phyloP scores from a whole-genome alignment of 768 basidiomycete species.

The Chalciporus sphaerocephalus region DNA sequence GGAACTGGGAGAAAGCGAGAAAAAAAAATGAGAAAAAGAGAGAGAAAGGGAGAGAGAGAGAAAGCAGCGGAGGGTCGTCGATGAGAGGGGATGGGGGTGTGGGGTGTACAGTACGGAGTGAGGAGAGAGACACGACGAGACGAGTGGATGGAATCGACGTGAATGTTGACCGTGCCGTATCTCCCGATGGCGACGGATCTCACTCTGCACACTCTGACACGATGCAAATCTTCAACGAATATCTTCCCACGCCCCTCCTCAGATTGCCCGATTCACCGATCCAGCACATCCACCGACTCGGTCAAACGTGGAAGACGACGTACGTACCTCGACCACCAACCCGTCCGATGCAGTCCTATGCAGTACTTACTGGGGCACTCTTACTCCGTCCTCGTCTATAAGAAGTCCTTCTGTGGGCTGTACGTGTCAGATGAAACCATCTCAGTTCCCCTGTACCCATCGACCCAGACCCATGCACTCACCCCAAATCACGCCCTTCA shows the following conservation, averaged over 20 bases:
- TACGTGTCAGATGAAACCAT: conserved; percentile 9
- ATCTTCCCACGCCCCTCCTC: conserved; percentile 26
- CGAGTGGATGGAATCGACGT: conserved; percentile 18
- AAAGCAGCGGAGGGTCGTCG: conserved; percentile 7
- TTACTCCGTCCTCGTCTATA: conserved; percentile 11
- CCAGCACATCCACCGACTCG: conserved; percentile 3
- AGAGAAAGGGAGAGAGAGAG: conserved; percentile 30
- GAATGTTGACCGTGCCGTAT: conserved; percentile 48
- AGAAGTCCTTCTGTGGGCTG: conserved; percentile 21
- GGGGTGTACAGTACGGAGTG: too few species aligned
- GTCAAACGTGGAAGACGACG: conserved; percentile 6
- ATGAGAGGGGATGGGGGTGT: too few species aligned
- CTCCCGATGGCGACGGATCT: conserved; percentile 65
- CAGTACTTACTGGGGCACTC: not conserved
- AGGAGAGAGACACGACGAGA: conserved; percentile 10
- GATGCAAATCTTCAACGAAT: conserved; percentile 28
- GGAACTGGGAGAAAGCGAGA: not conserved
- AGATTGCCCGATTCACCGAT: conserved; percentile 32
- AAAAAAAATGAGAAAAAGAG: conserved; percentile 12
- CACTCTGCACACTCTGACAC: conserved; percentile 29
- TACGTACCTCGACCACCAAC: conserved; percentile 18
- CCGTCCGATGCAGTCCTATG: conserved; percentile 9
- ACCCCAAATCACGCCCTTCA: conserved; percentile 21
- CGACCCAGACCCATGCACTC: conserved; percentile 22
- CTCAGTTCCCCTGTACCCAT: conserved; percentile 26